phyloP scores from a whole-genome alignment of 2,329 filamentous ascomycete species.

The Talaromyces sp. region DNA sequence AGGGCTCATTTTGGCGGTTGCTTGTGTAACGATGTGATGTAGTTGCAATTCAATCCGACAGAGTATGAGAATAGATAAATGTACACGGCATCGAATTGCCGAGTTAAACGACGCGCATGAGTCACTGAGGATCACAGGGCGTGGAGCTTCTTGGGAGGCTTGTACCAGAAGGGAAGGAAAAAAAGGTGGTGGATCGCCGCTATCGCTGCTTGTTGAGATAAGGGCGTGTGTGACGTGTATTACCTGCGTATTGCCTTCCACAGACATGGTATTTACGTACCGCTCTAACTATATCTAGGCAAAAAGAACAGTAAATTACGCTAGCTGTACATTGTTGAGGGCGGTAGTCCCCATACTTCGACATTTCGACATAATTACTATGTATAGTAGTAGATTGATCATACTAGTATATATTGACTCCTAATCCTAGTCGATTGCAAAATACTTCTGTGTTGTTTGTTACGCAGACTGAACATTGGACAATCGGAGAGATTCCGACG shows the following conservation, averaged over 20 bases:
- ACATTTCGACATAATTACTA: neutral
- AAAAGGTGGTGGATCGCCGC: slow-evolving; percentile 1
- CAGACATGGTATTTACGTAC: neutral
- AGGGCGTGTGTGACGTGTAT: neutral
- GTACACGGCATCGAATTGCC: neutral
- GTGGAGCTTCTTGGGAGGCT: neutral
- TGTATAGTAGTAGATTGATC: neutral
- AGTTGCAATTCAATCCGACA: neutral
- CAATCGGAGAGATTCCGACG: neutral
- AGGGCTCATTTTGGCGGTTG: slow-evolving; percentile 28
- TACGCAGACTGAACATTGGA: neutral
- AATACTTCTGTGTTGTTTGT: neutral
- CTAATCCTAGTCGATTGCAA: neutral
- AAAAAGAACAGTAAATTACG: neutral
- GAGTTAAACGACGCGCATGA: neutral
- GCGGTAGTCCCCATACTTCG: too few species aligned
- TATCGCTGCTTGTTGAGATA: slow-evolving; percentile 5
- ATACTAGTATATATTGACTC: neutral
- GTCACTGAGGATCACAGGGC: neutral
- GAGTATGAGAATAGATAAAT: neutral
- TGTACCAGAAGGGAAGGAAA: neutral
- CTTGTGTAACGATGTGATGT: neutral
- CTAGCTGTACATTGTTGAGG: too few species aligned
- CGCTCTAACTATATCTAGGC: neutral
- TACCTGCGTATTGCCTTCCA: neutral